Evolutionary conservation across 2,329 filamentous ascomycete species (phyloP), one percentile per base, ranked within the genome.

Genomic region (Penicillium sp.): DNA sequence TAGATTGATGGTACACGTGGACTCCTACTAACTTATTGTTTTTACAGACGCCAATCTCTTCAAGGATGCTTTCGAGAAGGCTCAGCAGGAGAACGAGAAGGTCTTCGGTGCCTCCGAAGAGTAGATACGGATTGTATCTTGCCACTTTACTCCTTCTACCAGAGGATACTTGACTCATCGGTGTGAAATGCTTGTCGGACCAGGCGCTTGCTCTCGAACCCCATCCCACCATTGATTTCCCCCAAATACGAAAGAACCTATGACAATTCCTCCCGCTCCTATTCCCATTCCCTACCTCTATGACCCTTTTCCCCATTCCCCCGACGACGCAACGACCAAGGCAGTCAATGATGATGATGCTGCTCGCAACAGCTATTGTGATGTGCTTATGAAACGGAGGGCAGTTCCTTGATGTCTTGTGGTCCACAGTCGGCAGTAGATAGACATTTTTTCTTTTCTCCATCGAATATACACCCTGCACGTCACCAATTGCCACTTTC

Each of bases 61-160:
- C 87, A 98, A 97, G 85, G 94, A 98, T 67, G 89, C 92, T 58
- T 98, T 98, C 83, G 87, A 96, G 82, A 92, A 96, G 84, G 94
- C 95, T 55, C 93, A 97, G 83, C 88, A 94, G 82, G 92, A 96
- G 77, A 99, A 98, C 80, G 92, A 95, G 84, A 87, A 85, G 66
- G 83, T 96, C 59, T 96, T 97, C 82, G 59, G 47, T 50, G 81
- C 80, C 33, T 31, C 43, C 66, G 81, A 31, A 31, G 31, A 84
- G 76, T 74, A 79, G 66, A 72, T 72, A 68, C 41, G 50, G 31
- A 47, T 36, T 35, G 36, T 37, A 46, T 47, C 35, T 37, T 36
- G 27, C 44, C n/a, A 31, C 35, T 22, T 40, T 54, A 56, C 24
- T 19, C n/a, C 19, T 36, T 11, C 51, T 54, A 50, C 46, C 50